Evolutionary conservation across 2,329 filamentous ascomycete genomes (phyloP), one percentile per base, ranked within the genome.

Genomic region (Colletotrichum falcatum): DNA sequence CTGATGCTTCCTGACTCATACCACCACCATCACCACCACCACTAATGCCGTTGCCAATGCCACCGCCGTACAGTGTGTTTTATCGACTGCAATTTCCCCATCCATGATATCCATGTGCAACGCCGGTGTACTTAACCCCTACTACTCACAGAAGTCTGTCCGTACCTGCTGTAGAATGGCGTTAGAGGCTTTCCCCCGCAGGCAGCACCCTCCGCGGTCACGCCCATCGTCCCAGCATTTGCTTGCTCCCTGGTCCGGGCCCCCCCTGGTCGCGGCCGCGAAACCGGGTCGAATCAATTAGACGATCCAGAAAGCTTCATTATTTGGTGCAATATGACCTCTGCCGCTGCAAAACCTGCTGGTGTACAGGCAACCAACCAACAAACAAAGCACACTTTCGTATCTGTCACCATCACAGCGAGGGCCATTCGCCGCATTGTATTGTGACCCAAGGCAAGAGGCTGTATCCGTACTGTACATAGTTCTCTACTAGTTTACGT

Each of bases 231-330:
- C 65, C 65, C 65, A 68, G 61, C 65, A 62, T 39, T 55, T 62
- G 35, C 44, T 56, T 54, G 51, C 51, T 54, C 56, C 66, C 63
- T 61, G 56, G 46, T 46, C 48, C 66, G 37, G 44, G 23, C 46
- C 53, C 51, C 61, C 33, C 64, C 49, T 30, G 42, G 67, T 62
- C 63, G 51, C 35, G 35, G 63, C 63, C 67, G 63, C 67, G 61
- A 66, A 55, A 46, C 42, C 30, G 30, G 61, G 68, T 63, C 59
- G n/a, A 63, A 62, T 28, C 58, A 53, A 58, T 61, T 49, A 61
- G 39, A 66, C 37, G 66, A 66, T 61, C 42, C 67, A 33, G 59
- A 61, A 71, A 71, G 68, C 68, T 63, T 71, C 53, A 11, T 30
- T 67, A 35, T 42, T 63, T 59, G 42, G 26, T 39, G 35, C 44